Evolutionary conservation across 495 filamentous ascomycete species (phyloP).

Genomic region (Glarea lozoyensis): DNA sequence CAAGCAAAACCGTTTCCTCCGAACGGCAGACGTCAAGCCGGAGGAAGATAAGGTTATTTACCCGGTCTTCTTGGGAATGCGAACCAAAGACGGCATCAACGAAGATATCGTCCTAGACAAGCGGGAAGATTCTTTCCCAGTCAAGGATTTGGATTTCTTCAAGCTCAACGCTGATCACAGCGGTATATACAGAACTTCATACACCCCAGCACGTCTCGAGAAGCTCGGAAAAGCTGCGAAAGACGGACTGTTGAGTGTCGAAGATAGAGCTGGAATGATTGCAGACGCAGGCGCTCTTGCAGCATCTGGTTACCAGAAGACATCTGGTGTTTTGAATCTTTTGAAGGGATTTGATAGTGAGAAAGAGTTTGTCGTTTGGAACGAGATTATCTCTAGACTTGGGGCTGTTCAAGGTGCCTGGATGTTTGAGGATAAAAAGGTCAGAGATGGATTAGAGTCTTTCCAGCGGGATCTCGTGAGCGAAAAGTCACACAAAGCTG

Average conservation of each 20-base stretch:
- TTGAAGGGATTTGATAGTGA: slow-evolving; percentile 78
- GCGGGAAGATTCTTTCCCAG: slow-evolving; percentile 65
- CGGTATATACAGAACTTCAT: slow-evolving; percentile 64
- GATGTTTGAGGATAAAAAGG: slow-evolving; percentile 74
- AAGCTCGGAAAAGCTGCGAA: slow-evolving; percentile 80
- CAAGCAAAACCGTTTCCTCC: slow-evolving; percentile 69
- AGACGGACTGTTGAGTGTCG: slow-evolving; percentile 75
- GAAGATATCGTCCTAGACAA: slow-evolving; percentile 55
- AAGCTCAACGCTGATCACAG: slow-evolving; percentile 74
- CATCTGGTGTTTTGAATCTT: slow-evolving; percentile 78
- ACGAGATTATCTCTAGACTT: slow-evolving; percentile 74
- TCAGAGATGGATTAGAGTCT: slow-evolving; percentile 64
- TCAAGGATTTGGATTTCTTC: slow-evolving; percentile 56
- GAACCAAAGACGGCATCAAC: slow-evolving; percentile 56
- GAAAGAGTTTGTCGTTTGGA: slow-evolving; percentile 88
- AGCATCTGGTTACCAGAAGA: slow-evolving; percentile 84
- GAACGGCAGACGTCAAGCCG: slow-evolving; percentile 70
- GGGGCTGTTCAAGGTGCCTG: slow-evolving; percentile 69
- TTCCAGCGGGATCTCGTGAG: slow-evolving; percentile 73
- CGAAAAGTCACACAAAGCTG: slow-evolving; percentile 70
- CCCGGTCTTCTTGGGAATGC: slow-evolving; percentile 62
- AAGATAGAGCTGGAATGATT: slow-evolving; percentile 92
- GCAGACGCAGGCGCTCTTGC: slow-evolving; percentile 90
- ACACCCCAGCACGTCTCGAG: slow-evolving; percentile 55
- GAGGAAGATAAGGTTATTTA: slow-evolving; percentile 74